Base-by-base conservation (phyloP, 2,329 filamentous ascomycete genomes). In the Colletotrichum lentis region DNA sequence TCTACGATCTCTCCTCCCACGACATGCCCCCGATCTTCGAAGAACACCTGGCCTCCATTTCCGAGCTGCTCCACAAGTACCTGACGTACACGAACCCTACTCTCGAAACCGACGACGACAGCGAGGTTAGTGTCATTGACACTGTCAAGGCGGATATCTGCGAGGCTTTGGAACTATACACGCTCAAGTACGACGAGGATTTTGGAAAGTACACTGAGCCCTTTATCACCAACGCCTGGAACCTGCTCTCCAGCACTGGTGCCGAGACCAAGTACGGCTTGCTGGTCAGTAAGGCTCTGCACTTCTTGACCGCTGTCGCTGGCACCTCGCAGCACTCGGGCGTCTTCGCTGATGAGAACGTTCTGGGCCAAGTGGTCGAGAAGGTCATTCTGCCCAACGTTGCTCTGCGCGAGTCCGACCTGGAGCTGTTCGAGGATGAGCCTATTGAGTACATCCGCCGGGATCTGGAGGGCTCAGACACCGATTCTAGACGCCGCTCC, bases 381-480 rank as follows among this genome's bases (percentile, higher is more conserved):
- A 97, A 97, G 81, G 96, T 98, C 67, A 92, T 99, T 64, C 81
- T 99, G 71, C 95, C 96, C 11, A 99, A 99, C 75, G 88, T 99
- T 67, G 91, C 91, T 18, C 83, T 99, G 69, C 89, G 96, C 72
- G 96, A 97, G 75, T 96, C 94, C 0, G 96, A 99, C 72, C 87
- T 97, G 62, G 96, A 99, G 78, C 86, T 97, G 72, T 98, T 99
- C 73, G 96, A 99, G 77, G 96, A 99, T 76, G 96, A 99, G 81
- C 96, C 96, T 0, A 99, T 99, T 72, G 96, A 99, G 79, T 99
- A 97, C 77, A 99, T 99, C 75, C 88, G 96, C 71, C 88, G 94
- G 74, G 96, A 99, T 78, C 84, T 99, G 55, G 96, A 99, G 78
- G 96, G 96, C 7, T 97, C 96, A 1, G 96, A 99, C 79, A 96